Evolutionary conservation across 2,329 filamentous ascomycete species (phyloP).

Genomic region (Fusarium graminum): DNA sequence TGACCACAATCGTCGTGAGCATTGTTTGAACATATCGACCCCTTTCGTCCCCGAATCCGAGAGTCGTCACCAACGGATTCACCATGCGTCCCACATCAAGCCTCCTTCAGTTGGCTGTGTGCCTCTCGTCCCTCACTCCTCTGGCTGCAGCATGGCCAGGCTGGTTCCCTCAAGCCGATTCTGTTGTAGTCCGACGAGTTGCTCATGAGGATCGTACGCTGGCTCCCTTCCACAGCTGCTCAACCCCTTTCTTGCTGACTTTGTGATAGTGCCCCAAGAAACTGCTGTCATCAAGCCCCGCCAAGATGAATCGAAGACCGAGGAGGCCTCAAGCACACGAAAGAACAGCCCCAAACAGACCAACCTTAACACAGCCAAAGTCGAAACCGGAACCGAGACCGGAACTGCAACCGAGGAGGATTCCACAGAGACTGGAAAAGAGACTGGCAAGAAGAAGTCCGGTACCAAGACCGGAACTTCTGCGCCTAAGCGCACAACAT

Average conservation of each 20-base stretch:
- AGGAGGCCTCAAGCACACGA: slow-evolving; percentile 37
- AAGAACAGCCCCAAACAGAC: slow-evolving; percentile 47
- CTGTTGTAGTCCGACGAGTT: slow-evolving; percentile 58
- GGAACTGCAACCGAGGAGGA: slow-evolving; percentile 28
- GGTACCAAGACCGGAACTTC: slow-evolving; percentile 45
- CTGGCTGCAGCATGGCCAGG: slow-evolving; percentile 68
- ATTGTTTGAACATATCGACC: slow-evolving; percentile 4
- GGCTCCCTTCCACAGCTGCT: not conserved
- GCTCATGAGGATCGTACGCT: slow-evolving; percentile 27
- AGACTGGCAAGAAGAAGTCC: slow-evolving; percentile 43
- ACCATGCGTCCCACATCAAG: slow-evolving; percentile 65
- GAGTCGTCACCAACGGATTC: slow-evolving; percentile 13
- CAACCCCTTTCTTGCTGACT: slow-evolving; percentile 20
- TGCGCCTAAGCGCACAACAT: slow-evolving; percentile 56
- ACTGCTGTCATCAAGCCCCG: slow-evolving; percentile 29
- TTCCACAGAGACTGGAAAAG: slow-evolving; percentile 31
- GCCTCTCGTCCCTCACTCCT: slow-evolving; percentile 65
- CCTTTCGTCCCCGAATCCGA: slow-evolving; percentile 9
- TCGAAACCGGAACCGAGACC: slow-evolving; percentile 28
- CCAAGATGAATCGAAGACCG: slow-evolving; percentile 17
- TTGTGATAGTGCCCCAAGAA: slow-evolving; percentile 32
- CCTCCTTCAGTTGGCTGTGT: slow-evolving; percentile 62
- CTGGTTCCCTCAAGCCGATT: slow-evolving; percentile 67
- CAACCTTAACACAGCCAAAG: slow-evolving; percentile 58
- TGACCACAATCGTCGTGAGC: not conserved